Percentiles rank a stretch among this genome's conserved stretches.
Evolutionary conservation across 768 basidiomycete species (phyloP).

Genomic region (Pisolithus sp.): DNA sequence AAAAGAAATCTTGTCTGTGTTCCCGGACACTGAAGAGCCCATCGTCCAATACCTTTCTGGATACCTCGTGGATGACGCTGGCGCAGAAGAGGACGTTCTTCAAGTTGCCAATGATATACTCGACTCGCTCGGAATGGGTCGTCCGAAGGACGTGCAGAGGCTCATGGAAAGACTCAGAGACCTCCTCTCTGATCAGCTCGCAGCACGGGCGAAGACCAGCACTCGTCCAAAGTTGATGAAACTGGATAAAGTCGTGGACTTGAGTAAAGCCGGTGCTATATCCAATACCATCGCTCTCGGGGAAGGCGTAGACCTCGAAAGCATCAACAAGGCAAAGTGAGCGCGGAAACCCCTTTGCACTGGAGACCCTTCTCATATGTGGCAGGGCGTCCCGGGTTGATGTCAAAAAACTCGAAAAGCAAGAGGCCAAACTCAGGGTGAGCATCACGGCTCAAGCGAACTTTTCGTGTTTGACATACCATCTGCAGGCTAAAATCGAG

Average conservation of each 20-base stretch:
- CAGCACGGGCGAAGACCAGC: slow-evolving; percentile 48
- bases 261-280: slow-evolving; percentile 72
- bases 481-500: slow-evolving; percentile 83
- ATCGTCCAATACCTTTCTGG: slow-evolving; percentile 85
- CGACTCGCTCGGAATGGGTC: slow-evolving; percentile 65
- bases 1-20: slow-evolving; percentile 61
- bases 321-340: slow-evolving; percentile 91
- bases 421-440: slow-evolving; percentile 92
- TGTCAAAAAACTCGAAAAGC: slow-evolving; percentile 93
- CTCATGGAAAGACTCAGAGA: slow-evolving; percentile 62
- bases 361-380: slow-evolving; percentile 1
- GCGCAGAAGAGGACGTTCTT: slow-evolving; percentile 84
- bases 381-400: slow-evolving; percentile 83
- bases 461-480: neutral
- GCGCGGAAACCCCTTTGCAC: slow-evolving; percentile 17
- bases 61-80: slow-evolving; percentile 82
- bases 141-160: slow-evolving; percentile 50
- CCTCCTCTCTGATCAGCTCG: slow-evolving; percentile 60
- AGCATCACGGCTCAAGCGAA: neutral
- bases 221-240: slow-evolving; percentile 65
- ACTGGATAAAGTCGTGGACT: slow-evolving; percentile 82
- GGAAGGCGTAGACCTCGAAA: slow-evolving; percentile 84
- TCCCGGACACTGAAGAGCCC: slow-evolving; percentile 79
- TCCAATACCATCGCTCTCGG: slow-evolving; percentile 74
- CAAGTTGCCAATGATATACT: slow-evolving; percentile 68